These are phyloP conservation scores for Saturnispora halmiae DNA, from an alignment of 805 yeast species.

Conservation along the genomic window DNA sequence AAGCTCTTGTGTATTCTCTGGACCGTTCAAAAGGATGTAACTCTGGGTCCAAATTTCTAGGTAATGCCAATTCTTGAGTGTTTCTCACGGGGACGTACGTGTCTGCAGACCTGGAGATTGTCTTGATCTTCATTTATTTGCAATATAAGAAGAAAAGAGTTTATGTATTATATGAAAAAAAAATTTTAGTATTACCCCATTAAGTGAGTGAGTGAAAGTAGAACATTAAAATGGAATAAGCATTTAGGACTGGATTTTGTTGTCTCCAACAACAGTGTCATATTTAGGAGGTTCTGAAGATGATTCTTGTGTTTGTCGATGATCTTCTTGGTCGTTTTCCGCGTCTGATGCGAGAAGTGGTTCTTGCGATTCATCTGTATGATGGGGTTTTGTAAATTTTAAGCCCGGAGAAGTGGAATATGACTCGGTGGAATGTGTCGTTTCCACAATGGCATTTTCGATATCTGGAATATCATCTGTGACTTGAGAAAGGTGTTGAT, in stretches of 20 bases:
- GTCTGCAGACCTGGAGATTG: constrained; percentile 84
- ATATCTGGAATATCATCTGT: too few relatives aligned
- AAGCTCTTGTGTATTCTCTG: constrained; percentile 88
- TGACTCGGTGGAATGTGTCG: too few relatives aligned
- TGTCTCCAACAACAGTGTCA: constrained; percentile 19
- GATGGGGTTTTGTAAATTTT: too few relatives aligned
- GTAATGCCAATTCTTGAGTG: constrained; percentile 77
- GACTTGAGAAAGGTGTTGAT: constrained; percentile 2
- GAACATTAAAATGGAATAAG: too few relatives aligned
- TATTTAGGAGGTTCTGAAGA: constrained; percentile 17
- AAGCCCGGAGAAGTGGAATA: too few relatives aligned
- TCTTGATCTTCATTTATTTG: constrained; percentile 63
- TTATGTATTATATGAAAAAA: not conserved
- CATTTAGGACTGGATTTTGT: constrained; percentile 16
- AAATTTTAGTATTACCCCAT: too few relatives aligned
- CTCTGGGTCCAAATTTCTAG: constrained; percentile 87
- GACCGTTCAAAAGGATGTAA: constrained; percentile 97
- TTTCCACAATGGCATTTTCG: too few relatives aligned
- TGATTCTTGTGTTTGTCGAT: not conserved
- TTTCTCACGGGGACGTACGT: constrained; percentile 86
- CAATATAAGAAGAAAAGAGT: not conserved
- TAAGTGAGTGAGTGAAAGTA: too few relatives aligned
- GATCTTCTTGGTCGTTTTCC: too few relatives aligned
- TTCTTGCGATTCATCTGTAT: too few relatives aligned
- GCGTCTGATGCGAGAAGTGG: too few relatives aligned